Conservation (phyloP, 2,329 filamentous ascomycete species). For the Chrysoporthe austroafricana region DNA sequence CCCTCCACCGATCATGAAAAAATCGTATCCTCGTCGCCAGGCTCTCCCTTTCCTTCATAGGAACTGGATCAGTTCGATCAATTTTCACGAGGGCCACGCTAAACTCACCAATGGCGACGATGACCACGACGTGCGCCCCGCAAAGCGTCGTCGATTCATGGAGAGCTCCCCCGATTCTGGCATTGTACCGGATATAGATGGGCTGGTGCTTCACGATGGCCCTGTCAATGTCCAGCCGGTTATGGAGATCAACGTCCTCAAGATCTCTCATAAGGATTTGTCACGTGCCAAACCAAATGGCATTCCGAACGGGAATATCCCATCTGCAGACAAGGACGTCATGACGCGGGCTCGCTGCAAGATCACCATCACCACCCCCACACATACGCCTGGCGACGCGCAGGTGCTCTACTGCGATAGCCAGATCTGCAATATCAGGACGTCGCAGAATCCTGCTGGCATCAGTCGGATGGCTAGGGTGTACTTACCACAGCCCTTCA, state of each 20-base stretch:
- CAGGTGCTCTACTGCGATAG: constrained; percentile 57
- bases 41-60: constrained; percentile 59
- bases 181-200: constrained; percentile 26
- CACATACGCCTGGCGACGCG: constrained; percentile 39
- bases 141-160: constrained; percentile 56
- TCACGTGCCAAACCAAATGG: constrained; percentile 42
- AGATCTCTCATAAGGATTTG: constrained; percentile 54
- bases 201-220: constrained; percentile 30
- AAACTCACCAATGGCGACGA: constrained; percentile 35
- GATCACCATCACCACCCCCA: constrained; percentile 43
- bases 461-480: constrained; percentile 53
- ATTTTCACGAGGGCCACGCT: constrained; percentile 42
- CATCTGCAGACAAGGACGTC: constrained; percentile 41
- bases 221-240: constrained; percentile 40
- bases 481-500: constrained; percentile 53
- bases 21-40: constrained; percentile 50
- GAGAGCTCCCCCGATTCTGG: constrained; percentile 42
- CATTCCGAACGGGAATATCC: constrained; percentile 41
- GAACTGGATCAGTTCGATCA: constrained; percentile 55
- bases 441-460: constrained; percentile 52
- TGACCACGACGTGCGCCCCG: constrained; percentile 44
- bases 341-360: constrained; percentile 47
- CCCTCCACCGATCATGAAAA: constrained; percentile 49
- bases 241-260: constrained; percentile 58
- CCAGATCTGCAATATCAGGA: constrained; percentile 56